Conservation (phyloP, 208 protist species). For the Leishmania amazonensis region DNA sequence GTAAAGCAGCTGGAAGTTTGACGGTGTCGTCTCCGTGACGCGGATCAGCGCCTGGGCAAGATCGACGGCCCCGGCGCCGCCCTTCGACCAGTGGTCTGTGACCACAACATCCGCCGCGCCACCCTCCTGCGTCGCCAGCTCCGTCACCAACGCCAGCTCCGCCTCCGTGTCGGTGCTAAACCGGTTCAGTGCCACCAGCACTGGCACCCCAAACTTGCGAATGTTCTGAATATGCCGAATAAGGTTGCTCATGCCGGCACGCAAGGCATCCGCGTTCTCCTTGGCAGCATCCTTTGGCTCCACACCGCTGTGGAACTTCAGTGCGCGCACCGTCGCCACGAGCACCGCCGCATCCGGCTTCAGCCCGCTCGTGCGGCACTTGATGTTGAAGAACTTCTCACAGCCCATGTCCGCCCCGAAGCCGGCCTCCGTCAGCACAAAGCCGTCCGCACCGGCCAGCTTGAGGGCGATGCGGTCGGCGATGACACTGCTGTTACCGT, state of each 20-base stretch:
- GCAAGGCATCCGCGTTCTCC: slow-evolving; percentile 93
- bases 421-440: slow-evolving; percentile 97
- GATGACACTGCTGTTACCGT: slow-evolving; percentile 98
- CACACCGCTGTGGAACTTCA: slow-evolving; percentile 97
- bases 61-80: slow-evolving; percentile 88
- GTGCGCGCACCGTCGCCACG: slow-evolving; percentile 95
- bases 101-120: slow-evolving; percentile 93
- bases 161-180: slow-evolving; percentile 92
- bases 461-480: slow-evolving; percentile 96
- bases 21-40: slow-evolving; percentile 53
- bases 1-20: slow-evolving; percentile 95
- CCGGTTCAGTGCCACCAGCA: slow-evolving; percentile 96
- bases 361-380: slow-evolving; percentile 95
- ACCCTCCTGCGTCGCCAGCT: slow-evolving; percentile 61
- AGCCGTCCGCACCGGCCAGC: slow-evolving; percentile 95
- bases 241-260: slow-evolving; percentile 90
- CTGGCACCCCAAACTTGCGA: slow-evolving; percentile 95
- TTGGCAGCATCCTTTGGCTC: slow-evolving; percentile 64
- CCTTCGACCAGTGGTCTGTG: slow-evolving; percentile 93
- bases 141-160: slow-evolving; percentile 88
- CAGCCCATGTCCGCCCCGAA: slow-evolving; percentile 95
- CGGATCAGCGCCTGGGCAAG: slow-evolving; percentile 88
- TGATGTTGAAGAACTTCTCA: slow-evolving; percentile 99
- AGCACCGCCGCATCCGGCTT: slow-evolving; percentile 95
- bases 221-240: slow-evolving; percentile 94